Evolutionary conservation across 345 rosid species (phyloP), one percentile per base, ranked within the genome.

Genomic region (Noccaea bulbosa): DNA sequence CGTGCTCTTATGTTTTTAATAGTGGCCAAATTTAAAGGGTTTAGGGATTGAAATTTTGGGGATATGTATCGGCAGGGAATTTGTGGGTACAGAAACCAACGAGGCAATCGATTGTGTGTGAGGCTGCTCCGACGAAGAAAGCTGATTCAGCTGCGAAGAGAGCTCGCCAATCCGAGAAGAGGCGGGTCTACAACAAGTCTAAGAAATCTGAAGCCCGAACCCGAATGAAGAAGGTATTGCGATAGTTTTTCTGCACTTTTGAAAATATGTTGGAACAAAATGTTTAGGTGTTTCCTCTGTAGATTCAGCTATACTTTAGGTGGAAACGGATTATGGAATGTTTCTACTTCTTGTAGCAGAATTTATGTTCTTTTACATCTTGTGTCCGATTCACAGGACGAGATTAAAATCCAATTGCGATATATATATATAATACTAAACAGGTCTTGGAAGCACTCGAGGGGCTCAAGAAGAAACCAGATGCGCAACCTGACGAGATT

Each of bases 141-240:
- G 83, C 92, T 11, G 97, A 91, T 79, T 91, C 99, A 8, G 99
- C 97, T 63, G 92, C 73, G 2, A 91, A 94, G 83, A 84, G 99
- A 78, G 84, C 85, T 67, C 86, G 93, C 24, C 99, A 88, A 73
- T 79, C 88, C 11, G 96, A 91, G 83, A 91, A 94, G 75, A 78
- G 95, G 69, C 86, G 96, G 15, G 10, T 94, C 70, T 88, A 88
- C 69, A 72, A 91, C 83, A 94, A 88, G 77, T 78, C 99, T 7
- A 85, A 73, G 78, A 94, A 91, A 82, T 94, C 99, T 49, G 99
- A 94, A 80, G 38, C 88, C 69, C 84, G 54, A 62, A 94, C 97
- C 35, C 91, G 99, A n/a, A 94, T 91, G 91, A 91, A 80, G 87
- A 91, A 86, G 97, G 99, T 94, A n/a, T n/a, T n/a, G n/a, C n/a